Evolutionary conservation across 306 rosid species (phyloP).

Genomic region (Astragalus glycyphyllos): DNA sequence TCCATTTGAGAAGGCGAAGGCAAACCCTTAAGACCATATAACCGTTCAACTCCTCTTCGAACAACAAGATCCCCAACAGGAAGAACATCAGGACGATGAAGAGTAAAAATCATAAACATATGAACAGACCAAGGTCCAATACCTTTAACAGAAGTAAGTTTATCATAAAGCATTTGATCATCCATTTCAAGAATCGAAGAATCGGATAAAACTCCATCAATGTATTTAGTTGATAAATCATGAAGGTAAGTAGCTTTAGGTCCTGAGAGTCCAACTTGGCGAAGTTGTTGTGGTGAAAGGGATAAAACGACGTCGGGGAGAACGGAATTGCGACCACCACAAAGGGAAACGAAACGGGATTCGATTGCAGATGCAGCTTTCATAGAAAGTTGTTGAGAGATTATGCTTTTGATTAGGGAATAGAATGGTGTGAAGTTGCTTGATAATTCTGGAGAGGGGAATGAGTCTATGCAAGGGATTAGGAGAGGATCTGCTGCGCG

Average conservation of each 20-base stretch:
- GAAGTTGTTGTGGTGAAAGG: constrained; percentile 54
- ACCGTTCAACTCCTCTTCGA: constrained; percentile 68
- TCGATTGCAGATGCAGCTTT: constrained; percentile 68
- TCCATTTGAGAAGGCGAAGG: constrained; percentile 72
- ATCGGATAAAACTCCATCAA: constrained; percentile 60
- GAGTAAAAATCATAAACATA: constrained; percentile 85
- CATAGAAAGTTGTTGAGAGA: constrained; percentile 79
- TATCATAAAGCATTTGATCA: constrained; percentile 56
- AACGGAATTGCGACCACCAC: constrained; percentile 59
- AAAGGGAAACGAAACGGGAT: constrained; percentile 67
- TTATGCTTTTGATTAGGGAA: constrained; percentile 62
- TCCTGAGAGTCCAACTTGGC: constrained; percentile 70
- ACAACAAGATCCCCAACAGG: constrained; percentile 84
- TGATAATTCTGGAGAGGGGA: constrained; percentile 46
- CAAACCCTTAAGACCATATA: constrained; percentile 71
- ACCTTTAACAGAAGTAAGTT: constrained; percentile 68
- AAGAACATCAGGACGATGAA: constrained; percentile 74
- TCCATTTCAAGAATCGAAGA: constrained; percentile 68
- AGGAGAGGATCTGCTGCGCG: constrained; percentile 63
- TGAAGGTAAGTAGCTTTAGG: constrained; percentile 74
- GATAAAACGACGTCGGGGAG: constrained; percentile 54
- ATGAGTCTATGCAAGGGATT: constrained; percentile 52
- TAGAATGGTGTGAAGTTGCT: constrained; percentile 54
- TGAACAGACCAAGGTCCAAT: constrained; percentile 92
- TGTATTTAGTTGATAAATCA: constrained; percentile 63